These are phyloP conservation scores for Calonectria crousiana DNA, from an alignment of 2,329 filamentous ascomycete genomes.

Conservation along the genomic window DNA sequence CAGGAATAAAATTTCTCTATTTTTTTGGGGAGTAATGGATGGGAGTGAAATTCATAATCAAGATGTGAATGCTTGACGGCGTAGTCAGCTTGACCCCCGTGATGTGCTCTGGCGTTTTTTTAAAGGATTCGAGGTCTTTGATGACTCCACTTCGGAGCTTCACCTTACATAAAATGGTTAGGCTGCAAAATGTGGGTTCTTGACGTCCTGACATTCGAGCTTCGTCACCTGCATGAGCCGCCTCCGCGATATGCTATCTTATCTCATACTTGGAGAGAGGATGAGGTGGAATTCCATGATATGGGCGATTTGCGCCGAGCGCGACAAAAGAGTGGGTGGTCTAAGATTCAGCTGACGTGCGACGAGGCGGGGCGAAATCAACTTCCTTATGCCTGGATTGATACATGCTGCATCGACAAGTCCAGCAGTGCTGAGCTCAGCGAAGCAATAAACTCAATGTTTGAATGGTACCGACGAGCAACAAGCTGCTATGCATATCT, in stretches of 20 bases:
- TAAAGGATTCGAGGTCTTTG: neutral
- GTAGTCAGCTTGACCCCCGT: neutral
- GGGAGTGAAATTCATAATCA: too few species aligned
- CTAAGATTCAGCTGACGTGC: conserved; percentile 18
- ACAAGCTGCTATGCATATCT: conserved; percentile 31
- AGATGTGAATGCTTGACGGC: neutral
- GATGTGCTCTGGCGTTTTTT: neutral
- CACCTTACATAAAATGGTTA: neutral
- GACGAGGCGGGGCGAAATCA: neutral
- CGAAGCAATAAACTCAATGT: conserved; percentile 37
- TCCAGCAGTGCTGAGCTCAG: conserved; percentile 30
- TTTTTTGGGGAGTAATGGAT: too few species aligned
- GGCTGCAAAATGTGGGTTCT: conserved; percentile 5
- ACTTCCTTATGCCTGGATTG: conserved; percentile 27
- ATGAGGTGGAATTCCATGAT: conserved; percentile 18
- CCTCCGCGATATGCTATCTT: conserved; percentile 18
- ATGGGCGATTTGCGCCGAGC: conserved; percentile 2
- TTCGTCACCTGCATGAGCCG: neutral
- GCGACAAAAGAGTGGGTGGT: conserved; percentile 4
- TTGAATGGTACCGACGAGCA: conserved; percentile 25
- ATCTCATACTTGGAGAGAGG: conserved; percentile 21
- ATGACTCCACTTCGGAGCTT: neutral
- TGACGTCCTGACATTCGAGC: neutral
- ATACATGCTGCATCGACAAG: conserved; percentile 36
- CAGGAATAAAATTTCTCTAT: too few species aligned